Conservation (phyloP, 129 eudicot genomes). For the Lactuca saligna region DNA sequence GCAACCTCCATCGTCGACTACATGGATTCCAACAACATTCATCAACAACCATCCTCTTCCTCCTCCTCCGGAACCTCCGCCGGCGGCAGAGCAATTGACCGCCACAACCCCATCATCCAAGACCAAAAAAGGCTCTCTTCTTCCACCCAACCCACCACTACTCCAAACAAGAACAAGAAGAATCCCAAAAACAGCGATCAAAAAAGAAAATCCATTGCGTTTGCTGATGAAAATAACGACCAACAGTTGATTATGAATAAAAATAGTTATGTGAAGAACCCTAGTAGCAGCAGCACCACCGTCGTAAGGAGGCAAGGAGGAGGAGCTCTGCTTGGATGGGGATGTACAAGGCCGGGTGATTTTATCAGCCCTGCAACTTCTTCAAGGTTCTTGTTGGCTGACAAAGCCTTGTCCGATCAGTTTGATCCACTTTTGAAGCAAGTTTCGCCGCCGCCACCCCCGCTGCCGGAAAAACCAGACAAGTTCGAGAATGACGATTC, state of each 20-base stretch:
- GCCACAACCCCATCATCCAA: constrained; percentile 80
- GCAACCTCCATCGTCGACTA: constrained; percentile 24
- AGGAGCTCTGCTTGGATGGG: constrained; percentile 27
- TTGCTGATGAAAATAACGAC: constrained; percentile 26
- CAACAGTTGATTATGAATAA: constrained; percentile 10
- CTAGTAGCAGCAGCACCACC: not conserved
- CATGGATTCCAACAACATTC: constrained; percentile 34
- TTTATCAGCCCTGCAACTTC: constrained; percentile 72
- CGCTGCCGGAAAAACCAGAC: constrained; percentile 10
- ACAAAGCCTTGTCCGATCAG: constrained; percentile 31
- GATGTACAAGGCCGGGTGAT: constrained; percentile 41
- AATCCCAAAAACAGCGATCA: constrained; percentile 17
- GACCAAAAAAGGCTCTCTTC: constrained; percentile 49
- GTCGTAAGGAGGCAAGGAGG: constrained; percentile 21
- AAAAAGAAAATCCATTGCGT: constrained; percentile 11
- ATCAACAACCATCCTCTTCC: constrained; percentile 30
- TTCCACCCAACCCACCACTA: constrained; percentile 25
- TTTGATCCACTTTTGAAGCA: constrained; percentile 52
- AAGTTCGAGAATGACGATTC: constrained; percentile 1
- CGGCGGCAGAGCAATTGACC: constrained; percentile 77
- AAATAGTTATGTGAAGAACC: not conserved
- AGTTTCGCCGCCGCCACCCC: constrained; percentile 11
- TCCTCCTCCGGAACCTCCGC: constrained; percentile 27
- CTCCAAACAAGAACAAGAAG: constrained; percentile 2
- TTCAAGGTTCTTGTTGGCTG: constrained; percentile 67